phyloP scores from a whole-genome alignment of 495 filamentous ascomycete genomes.

The Cercophora newfieldiana region DNA sequence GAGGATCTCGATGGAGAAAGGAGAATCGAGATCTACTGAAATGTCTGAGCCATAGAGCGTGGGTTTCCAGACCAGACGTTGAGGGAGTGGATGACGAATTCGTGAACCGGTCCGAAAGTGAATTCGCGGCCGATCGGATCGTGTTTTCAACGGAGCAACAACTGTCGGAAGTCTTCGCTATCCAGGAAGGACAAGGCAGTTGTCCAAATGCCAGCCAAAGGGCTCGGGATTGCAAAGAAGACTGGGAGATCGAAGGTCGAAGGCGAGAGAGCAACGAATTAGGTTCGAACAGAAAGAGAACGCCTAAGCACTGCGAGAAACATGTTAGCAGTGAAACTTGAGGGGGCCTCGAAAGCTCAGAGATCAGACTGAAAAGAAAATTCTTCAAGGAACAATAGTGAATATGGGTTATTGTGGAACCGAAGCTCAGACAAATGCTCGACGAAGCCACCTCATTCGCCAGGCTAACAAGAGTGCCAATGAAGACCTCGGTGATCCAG shows the following conservation, averaged over 20 bases:
- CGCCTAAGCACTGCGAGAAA: slow-evolving; percentile 25
- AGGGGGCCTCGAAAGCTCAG: no score
- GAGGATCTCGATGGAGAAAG: slow-evolving; percentile 25
- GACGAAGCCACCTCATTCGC: no score
- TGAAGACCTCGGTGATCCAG: no score
- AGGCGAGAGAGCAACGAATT: background rate
- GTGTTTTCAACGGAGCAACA: background rate
- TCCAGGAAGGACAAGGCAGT: slow-evolving; percentile 4
- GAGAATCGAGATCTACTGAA: slow-evolving; percentile 41
- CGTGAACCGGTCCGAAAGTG: background rate
- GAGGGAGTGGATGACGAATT: background rate
- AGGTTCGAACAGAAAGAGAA: slow-evolving; percentile 27
- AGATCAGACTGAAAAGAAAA: no score
- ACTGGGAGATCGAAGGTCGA: slow-evolving; percentile 3
- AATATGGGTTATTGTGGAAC: no score
- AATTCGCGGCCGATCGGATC: background rate
- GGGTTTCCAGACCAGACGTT: slow-evolving; percentile 8
- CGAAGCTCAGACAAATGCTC: no score
- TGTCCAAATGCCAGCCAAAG: background rate
- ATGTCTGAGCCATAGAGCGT: slow-evolving; percentile 46
- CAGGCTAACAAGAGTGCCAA: no score
- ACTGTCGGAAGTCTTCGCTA: background rate
- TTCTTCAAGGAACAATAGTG: background rate
- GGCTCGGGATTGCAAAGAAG: background rate
- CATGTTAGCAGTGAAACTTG: background rate